Evolutionary conservation across 768 basidiomycete genomes (phyloP).

Genomic region (Amanita pseudoporphyria): DNA sequence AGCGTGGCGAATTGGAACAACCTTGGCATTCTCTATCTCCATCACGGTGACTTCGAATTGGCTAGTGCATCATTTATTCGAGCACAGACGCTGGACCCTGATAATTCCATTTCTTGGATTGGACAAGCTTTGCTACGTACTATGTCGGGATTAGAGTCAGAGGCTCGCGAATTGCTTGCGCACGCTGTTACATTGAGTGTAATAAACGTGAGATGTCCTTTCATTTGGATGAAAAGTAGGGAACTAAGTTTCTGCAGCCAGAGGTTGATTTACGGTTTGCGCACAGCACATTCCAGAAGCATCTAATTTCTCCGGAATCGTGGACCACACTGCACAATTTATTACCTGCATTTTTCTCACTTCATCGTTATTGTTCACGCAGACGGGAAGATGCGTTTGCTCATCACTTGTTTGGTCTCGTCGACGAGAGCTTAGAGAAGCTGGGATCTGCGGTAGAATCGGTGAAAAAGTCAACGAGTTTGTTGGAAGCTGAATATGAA

Average conservation of each 20-base stretch:
- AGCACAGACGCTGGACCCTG: slow-evolving; percentile 89
- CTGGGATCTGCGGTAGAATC: slow-evolving; percentile 46
- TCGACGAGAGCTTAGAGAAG: slow-evolving; percentile 80
- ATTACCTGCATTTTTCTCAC: slow-evolving; percentile 70
- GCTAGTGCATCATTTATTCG: slow-evolving; percentile 80
- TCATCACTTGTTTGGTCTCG: slow-evolving; percentile 73
- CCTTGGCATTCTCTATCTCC: slow-evolving; percentile 79
- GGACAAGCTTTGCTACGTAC: slow-evolving; percentile 75
- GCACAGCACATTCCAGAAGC: slow-evolving; percentile 39
- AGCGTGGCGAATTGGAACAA: slow-evolving; percentile 76
- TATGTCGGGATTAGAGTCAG: slow-evolving; percentile 42
- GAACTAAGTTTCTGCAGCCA: slow-evolving; percentile 36
- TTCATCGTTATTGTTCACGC: slow-evolving; percentile 65
- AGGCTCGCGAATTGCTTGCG: slow-evolving; percentile 61
- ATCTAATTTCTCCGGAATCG: slow-evolving; percentile 14
- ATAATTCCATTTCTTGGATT: slow-evolving; percentile 82
- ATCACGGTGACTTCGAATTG: slow-evolving; percentile 69
- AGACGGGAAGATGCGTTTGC: slow-evolving; percentile 64
- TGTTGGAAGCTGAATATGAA: slow-evolving; percentile 87
- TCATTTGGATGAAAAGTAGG: neutral
- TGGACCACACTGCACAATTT: slow-evolving; percentile 34
- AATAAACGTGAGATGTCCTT: neutral
- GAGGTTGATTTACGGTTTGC: slow-evolving; percentile 77
- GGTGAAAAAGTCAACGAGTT: slow-evolving; percentile 50
- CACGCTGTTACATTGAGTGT: slow-evolving; percentile 58